Evolutionary conservation across 306 rosid genomes (phyloP).

Genomic region (Acacia melanoxylon): DNA sequence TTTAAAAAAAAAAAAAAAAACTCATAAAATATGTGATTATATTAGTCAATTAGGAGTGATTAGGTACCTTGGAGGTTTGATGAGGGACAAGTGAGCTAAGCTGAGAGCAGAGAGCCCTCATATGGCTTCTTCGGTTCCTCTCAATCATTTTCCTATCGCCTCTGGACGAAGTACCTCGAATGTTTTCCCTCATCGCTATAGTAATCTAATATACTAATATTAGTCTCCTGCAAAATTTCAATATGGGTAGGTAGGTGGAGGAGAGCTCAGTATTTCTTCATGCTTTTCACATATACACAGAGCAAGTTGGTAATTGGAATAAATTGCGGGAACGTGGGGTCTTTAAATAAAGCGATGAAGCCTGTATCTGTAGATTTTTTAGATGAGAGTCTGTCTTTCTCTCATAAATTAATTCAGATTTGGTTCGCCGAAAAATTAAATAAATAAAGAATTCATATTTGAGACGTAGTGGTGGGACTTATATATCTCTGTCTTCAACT

Average conservation of each 20-base stretch:
- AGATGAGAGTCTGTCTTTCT: not conserved
- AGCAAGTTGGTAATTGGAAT: not conserved
- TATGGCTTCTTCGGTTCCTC: constrained; percentile 8
- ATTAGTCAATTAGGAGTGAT: not conserved
- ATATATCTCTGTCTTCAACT: not conserved
- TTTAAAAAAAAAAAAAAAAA: not conserved
- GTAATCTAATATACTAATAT: not conserved
- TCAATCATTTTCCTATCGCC: not conserved
- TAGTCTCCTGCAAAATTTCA: not conserved
- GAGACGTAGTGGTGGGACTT: not conserved
- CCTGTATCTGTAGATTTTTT: too few species aligned
- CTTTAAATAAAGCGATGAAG: not conserved
- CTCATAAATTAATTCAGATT: not conserved
- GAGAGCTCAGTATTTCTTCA: not conserved
- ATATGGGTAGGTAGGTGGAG: not conserved
- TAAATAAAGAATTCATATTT: too few species aligned
- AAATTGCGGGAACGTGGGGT: not conserved
- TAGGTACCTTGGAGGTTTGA: not conserved
- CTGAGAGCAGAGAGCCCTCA: not conserved
- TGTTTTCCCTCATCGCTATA: constrained; percentile 34
- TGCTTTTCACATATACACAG: not conserved
- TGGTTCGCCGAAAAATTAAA: too few species aligned
- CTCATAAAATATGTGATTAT: not conserved
- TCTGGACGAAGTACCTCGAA: not conserved
- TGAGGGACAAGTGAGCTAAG: not conserved